Evolutionary conservation across 2,329 filamentous ascomycete genomes (phyloP), one percentile per base, ranked within the genome.

Genomic region (Aspergillus fumigatus): DNA sequence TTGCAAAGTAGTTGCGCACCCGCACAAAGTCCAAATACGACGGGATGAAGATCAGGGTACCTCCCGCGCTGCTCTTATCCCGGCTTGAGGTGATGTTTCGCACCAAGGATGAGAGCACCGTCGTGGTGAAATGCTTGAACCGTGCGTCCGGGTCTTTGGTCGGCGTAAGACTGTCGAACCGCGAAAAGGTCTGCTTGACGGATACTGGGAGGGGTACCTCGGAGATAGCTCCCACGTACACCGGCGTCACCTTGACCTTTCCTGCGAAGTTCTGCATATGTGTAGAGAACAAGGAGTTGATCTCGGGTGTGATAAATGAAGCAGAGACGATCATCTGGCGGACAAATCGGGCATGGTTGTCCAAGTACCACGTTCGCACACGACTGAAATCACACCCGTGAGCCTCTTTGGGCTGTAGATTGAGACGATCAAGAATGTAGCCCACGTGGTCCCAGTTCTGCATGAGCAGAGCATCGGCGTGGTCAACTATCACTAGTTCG

Each of bases 361-460:
- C 92, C n/a, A 97, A 82, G 70, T 97, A 97, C 91, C 91, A 97
- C 61, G 81, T 85, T 51, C 92, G 84, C 5, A 97, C 90, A 19
- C 94, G 89, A 63, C 88, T 90, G 71, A 97, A 96, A 77, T 99
- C 94, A 67, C 91, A 96, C 62, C 89, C 92, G 73, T 97, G 92
- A 0, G 90, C 84, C 65, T 96, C 90, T 68, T 88, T 90, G 40
- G 94, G 93, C 67, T 96, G 90, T 23, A 89, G 81, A 72, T 99
- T 99, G 60, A 99, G 83, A 71, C 96, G 90, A 60, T 90, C 86
- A 68, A 97, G 92, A 65, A 97, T 89, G 71, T 89, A 90, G 72
- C 95, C 90, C 59, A 97, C 84, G 70, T 99, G 93, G 68, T 97
- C 92, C 92, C 93, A 97, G 72, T 96, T 97, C 73, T 99, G 94